A percentile compares a stretch with the other conserved stretches of the same genome.
Conservation (phyloP, 2,329 filamentous ascomycete species). For the Fusarium sp. region DNA sequence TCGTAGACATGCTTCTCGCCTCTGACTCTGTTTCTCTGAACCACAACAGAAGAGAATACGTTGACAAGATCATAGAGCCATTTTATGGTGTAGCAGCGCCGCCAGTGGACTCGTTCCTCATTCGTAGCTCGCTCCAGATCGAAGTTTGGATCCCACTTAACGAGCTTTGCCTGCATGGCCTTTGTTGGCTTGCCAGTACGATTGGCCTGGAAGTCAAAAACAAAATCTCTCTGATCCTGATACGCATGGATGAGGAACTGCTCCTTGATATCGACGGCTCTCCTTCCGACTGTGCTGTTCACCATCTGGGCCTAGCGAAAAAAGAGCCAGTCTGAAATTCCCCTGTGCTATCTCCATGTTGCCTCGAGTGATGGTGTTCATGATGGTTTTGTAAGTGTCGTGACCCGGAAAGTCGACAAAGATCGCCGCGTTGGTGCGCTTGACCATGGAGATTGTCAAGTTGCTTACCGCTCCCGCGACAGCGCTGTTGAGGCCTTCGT, state of each 20-base stretch:
- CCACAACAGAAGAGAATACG: slow-evolving; percentile 48
- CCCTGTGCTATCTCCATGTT: slow-evolving; percentile 45
- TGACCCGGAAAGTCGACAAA: slow-evolving; percentile 59
- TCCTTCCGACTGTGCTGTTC: background rate
- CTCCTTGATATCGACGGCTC: slow-evolving; percentile 54
- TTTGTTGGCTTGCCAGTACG: slow-evolving; percentile 59
- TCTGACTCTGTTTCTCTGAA: background rate
- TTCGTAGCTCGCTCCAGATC: slow-evolving; percentile 52
- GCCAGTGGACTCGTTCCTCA: slow-evolving; percentile 56
- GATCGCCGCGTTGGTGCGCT: slow-evolving; percentile 50
- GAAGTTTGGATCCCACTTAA: slow-evolving; percentile 55
- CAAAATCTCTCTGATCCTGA: slow-evolving; percentile 55
- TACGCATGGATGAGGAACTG: slow-evolving; percentile 56
- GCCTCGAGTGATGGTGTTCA: slow-evolving; percentile 54
- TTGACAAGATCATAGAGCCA: slow-evolving; percentile 65
- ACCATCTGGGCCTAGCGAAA: background rate
- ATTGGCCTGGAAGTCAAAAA: slow-evolving; percentile 57
- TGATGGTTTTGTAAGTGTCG: slow-evolving; percentile 55
- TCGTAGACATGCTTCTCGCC: background rate
- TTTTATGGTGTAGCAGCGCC: slow-evolving; percentile 60
- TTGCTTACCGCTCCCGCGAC: slow-evolving; percentile 57
- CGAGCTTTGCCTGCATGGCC: slow-evolving; percentile 51
- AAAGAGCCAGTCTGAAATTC: background rate
- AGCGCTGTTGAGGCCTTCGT: slow-evolving; percentile 56
- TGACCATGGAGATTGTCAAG: slow-evolving; percentile 54